Base-by-base conservation (phyloP, 257 asterid genomes). In the Petunia secreta region DNA sequence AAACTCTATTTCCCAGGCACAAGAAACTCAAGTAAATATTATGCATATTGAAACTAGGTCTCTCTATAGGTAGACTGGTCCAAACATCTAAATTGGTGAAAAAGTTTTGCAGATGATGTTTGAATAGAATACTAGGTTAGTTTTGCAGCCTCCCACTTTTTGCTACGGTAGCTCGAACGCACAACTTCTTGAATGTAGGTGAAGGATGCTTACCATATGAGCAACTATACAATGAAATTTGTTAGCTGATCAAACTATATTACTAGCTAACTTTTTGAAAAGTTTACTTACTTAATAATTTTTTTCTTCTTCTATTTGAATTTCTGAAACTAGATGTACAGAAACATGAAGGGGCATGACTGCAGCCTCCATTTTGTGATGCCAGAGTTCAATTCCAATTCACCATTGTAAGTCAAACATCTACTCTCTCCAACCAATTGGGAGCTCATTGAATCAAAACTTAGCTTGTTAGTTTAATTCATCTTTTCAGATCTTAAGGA, bases 291-390 rank as follows among this genome's bases (percentile, higher is more conserved):
- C 8, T 77, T 38, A 41, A 15, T 76, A 6, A 25, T 77, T 38
- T 77, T 1, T 43, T 1, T 69, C 5, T 78, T 62, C 1, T 25
- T 60, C 8, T 2, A 36, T 13, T 13, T 40, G 80, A 57, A 75
- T 75, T 41, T 57, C 1, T 60, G 80, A 43, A 48, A 79, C 2
- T 76, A 79, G 82, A 79, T 79, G 82, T 38, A 64, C 37, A 79
- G 82, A 79, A 79, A 79, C 65, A 52, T 50, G 65, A 79, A 38
- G 82, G 76, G 50, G 65, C 75, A 68, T 4, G 40, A 6, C 46
- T 46, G 34, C 60, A 64, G 62, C 39, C 39, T 79, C 65, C 76
- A 55, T 48, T 41, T 46, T 44, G 41, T 46, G 48, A 78, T 64
- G 44, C 63, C n/a, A 62, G 16, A 78, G 36, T 78, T 52, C 81